Evolutionary conservation across 768 basidiomycete species (phyloP).

Genomic region (Sporobolomyces phaffii): DNA sequence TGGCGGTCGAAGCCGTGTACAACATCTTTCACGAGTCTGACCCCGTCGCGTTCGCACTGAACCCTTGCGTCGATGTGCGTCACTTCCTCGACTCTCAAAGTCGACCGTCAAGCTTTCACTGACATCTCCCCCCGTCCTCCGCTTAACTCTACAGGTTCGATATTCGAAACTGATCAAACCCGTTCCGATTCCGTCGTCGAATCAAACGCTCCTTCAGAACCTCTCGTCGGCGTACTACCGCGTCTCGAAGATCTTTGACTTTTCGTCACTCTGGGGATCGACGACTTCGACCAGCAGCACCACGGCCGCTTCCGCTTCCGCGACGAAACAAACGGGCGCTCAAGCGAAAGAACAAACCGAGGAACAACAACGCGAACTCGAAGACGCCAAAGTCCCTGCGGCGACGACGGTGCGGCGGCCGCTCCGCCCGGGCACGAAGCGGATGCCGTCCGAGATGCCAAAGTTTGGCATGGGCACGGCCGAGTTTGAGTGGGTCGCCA

Average conservation of each 20-base stretch:
- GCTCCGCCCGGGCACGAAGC: slow-evolving; percentile 12
- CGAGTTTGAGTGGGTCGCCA: slow-evolving; percentile 33
- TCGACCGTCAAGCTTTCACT: too few relatives aligned
- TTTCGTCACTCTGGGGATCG: slow-evolving; percentile 32
- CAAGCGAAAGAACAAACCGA: slow-evolving; percentile 10
- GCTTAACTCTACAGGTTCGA: neutral
- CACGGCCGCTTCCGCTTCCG: neutral
- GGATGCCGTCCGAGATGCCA: slow-evolving; percentile 27
- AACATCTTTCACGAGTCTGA: slow-evolving; percentile 39
- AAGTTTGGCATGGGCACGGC: slow-evolving; percentile 24
- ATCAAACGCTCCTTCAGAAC: slow-evolving; percentile 36
- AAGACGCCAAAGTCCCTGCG: neutral
- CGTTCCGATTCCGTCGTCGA: slow-evolving; percentile 37
- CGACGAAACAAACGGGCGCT: neutral
- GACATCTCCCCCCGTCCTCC: too few relatives aligned
- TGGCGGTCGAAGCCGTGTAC: slow-evolving; percentile 27
- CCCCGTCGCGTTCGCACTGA: slow-evolving; percentile 39
- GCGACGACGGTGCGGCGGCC: too few relatives aligned
- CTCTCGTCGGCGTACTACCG: slow-evolving; percentile 33
- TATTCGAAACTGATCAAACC: slow-evolving; percentile 40
- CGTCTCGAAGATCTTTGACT: slow-evolving; percentile 31
- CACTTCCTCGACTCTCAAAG: neutral
- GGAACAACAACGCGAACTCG: slow-evolving; percentile 8
- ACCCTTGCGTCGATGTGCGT: slow-evolving; percentile 37
- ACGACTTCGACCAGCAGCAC: neutral